Evolutionary conservation across 192 early-diverging fungal genomes (phyloP), one percentile per base, ranked within the genome.

Genomic region (Globomyces pollinis-pini): DNA sequence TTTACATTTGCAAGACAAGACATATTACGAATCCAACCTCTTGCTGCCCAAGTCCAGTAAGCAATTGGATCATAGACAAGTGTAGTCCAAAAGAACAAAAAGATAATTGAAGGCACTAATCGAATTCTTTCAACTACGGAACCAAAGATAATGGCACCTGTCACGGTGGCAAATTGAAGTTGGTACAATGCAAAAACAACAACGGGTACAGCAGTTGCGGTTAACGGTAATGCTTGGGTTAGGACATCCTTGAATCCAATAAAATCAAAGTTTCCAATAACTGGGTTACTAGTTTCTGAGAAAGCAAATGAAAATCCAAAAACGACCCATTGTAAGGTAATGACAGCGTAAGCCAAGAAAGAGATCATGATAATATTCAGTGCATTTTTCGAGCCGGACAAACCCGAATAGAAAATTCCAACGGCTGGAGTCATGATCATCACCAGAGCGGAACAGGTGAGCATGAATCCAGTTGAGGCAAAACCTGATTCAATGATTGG

Each of bases 401-500:
- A 86, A 31, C 96, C 96, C 45, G 90, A 89, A 77, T 99, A 99
- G 57, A 96, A 93, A 71, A 93, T 86, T 2, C 91, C 93, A 26
- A 99, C 83, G 30, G 90, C 95, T 1, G 95, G 95, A 21, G 86
- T 83, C 93, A 98, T 98, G 60, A 98, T 76, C 70, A 92, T 91
- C 33, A 98, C 91, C 35, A 94, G 68, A 0, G 85, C 86, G 2
- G 91, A 75, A 16, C 78, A 75, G 32, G 76, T 56, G 23, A 91
- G 63, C 18, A 90, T 77, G 59, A 72, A 78, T 24, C 65, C 74
- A n/a, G 67, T 76, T 4, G 74, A 72, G 13, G 61, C 18, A 29
- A 23, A 62, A 18, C 61, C 61, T 23, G 15, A 61, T 41, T 62
- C 61, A 21, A 33, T 23, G 31, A 57, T 39, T 24, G 38, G 59